phyloP scores from a whole-genome alignment of 2,329 filamentous ascomycete species.

The Penicillium brevicompactum region DNA sequence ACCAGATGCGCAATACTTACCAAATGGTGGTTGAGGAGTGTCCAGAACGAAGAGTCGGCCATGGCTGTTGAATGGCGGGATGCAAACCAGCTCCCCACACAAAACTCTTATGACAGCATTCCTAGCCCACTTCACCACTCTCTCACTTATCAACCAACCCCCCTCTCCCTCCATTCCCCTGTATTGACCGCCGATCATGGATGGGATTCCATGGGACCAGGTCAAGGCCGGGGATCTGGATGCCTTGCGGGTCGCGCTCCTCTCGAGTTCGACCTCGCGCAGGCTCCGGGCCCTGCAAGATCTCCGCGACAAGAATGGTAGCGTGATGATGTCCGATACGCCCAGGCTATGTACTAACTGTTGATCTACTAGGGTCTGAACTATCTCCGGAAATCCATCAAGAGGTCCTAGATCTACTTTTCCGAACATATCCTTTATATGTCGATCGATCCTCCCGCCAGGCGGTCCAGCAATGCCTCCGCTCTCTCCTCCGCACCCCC shows the following conservation, averaged over 20 bases:
- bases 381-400: conserved; percentile 34
- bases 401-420: conserved; percentile 70
- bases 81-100: conserved; percentile 31
- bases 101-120: conserved; percentile 48
- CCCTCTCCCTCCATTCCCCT: conserved; percentile 33
- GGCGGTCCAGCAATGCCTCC: conserved; percentile 79
- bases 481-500: conserved; percentile 63
- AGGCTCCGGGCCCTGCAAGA: conserved; percentile 45
- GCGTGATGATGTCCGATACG: conserved; percentile 2
- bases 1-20: conserved; percentile 2
- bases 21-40: conserved; percentile 11
- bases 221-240: conserved; percentile 45
- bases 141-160: conserved; percentile 21
- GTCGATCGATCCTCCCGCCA: conserved; percentile 80
- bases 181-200: conserved; percentile 41
- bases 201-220: conserved; percentile 48
- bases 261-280: conserved; percentile 46
- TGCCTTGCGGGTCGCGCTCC: conserved; percentile 41
- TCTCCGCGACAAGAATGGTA: conserved; percentile 49
- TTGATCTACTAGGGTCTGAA: conserved; percentile 31
- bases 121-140: conserved; percentile 27
- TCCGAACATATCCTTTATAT: conserved; percentile 86
- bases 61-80: conserved; percentile 25
- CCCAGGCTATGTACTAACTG: conserved; percentile 16
- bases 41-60: conserved; percentile 18